A percentile compares a stretch with the other conserved stretches of the same genome.
phyloP scores from a whole-genome alignment of 2,329 filamentous ascomycete species.

The Akanthomyces dipterigenus region DNA sequence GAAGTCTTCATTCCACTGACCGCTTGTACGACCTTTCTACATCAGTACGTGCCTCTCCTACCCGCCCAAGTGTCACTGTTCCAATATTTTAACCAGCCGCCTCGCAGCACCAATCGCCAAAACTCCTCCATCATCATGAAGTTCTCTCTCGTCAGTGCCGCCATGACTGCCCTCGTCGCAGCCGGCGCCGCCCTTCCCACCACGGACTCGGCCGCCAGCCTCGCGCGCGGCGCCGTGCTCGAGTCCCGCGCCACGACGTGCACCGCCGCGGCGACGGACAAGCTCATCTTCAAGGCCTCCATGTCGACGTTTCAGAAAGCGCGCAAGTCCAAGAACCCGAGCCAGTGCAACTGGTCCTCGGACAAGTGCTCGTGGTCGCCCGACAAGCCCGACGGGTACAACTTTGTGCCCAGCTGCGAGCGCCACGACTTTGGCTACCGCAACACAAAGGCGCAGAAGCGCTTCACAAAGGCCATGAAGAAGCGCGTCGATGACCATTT shows the following conservation, averaged over 20 bases:
- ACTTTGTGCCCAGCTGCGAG: constrained; percentile 23
- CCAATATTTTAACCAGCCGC: not conserved
- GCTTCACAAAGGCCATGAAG: constrained; percentile 27
- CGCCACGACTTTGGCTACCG: constrained; percentile 22
- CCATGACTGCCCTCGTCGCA: not conserved
- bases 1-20: too few relatives aligned
- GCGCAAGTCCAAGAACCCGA: constrained; percentile 29
- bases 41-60: not conserved
- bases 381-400: constrained; percentile 31
- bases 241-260: not conserved
- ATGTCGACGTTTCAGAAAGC: constrained; percentile 4
- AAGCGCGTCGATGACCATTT: constrained; percentile 35
- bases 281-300: constrained; percentile 2
- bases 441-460: constrained; percentile 30
- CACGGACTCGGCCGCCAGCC: not conserved
- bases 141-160: not conserved
- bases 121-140: not conserved
- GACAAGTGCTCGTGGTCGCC: constrained; percentile 31
- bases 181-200: not conserved
- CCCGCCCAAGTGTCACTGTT: not conserved
- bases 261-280: not conserved
- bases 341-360: constrained; percentile 28
- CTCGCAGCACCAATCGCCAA: not conserved
- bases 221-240: not conserved
- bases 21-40: not conserved